Percentiles rank a stretch among this genome's conserved stretches.
Conservation (phyloP, 2,329 filamentous ascomycete species). For the Westerdykella sp. region DNA sequence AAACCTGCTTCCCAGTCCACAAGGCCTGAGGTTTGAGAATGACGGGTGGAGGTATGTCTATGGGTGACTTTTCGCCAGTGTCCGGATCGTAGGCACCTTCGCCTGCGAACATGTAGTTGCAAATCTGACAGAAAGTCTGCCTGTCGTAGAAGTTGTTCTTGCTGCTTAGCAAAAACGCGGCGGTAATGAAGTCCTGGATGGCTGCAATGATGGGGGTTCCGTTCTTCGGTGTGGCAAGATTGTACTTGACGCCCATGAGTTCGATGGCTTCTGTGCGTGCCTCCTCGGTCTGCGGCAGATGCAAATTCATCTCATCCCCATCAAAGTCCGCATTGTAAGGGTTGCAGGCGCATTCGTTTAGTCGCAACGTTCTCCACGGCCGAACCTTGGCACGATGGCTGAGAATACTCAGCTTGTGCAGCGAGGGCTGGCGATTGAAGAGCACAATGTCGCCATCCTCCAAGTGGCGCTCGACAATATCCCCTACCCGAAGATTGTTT, state of each 20-base stretch:
- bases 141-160: conserved; percentile 93
- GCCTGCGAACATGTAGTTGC: conserved; percentile 87
- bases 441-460: conserved; percentile 94
- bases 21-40: conserved; percentile 78
- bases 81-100: conserved; percentile 46
- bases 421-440: conserved; percentile 94
- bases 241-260: conserved; percentile 97
- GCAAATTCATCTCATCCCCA: conserved; percentile 97
- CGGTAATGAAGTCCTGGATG: conserved; percentile 99
- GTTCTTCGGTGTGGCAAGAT: conserved; percentile 91
- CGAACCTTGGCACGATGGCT: conserved; percentile 89
- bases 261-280: conserved; percentile 91
- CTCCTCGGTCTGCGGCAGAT: conserved; percentile 96
- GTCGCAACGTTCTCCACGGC: conserved; percentile 89
- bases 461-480: conserved; percentile 88
- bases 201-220: conserved; percentile 96
- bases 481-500: conserved; percentile 68
- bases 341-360: conserved; percentile 97
- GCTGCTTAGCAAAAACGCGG: conserved; percentile 80
- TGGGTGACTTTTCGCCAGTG: conserved; percentile 49
- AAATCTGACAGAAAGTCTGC: conserved; percentile 80
- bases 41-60: conserved; percentile 81
- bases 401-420: conserved; percentile 98
- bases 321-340: conserved; percentile 99
- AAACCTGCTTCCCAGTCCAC: conserved; percentile 97